phyloP scores from a whole-genome alignment of 768 basidiomycete species.

The Serpula lacrymans region DNA sequence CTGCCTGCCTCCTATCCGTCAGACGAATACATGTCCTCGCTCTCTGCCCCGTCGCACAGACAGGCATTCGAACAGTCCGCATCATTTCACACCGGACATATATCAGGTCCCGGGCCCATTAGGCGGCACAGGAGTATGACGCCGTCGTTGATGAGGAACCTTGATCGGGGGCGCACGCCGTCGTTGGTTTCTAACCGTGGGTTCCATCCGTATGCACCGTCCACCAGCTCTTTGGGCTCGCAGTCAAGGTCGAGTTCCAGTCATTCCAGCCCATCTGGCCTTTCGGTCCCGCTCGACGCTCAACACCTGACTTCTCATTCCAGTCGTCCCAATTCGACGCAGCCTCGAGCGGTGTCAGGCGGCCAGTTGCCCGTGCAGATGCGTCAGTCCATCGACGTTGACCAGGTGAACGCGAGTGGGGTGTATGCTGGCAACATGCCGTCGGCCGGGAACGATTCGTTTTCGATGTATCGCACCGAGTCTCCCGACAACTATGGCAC shows the following conservation, averaged over 20 bases:
- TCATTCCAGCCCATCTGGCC: slow-evolving; percentile 27
- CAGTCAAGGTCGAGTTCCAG: slow-evolving; percentile 28
- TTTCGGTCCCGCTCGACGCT: slow-evolving; percentile 27
- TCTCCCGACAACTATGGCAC: slow-evolving; percentile 23
- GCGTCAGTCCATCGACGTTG: not conserved
- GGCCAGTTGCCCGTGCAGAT: slow-evolving; percentile 7
- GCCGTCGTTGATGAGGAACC: slow-evolving; percentile 55
- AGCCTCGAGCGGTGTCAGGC: slow-evolving; percentile 19
- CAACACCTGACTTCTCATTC: no score
- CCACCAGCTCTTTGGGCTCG: no score
- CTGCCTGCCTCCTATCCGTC: slow-evolving; percentile 33
- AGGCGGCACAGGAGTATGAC: slow-evolving; percentile 77
- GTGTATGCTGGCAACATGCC: slow-evolving; percentile 24
- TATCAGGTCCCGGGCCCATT: slow-evolving; percentile 49
- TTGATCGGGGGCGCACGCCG: slow-evolving; percentile 44
- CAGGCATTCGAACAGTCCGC: slow-evolving; percentile 57
- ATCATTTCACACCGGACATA: slow-evolving; percentile 20
- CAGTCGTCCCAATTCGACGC: slow-evolving; percentile 8
- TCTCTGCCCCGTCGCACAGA: slow-evolving; percentile 68
- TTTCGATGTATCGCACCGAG: slow-evolving; percentile 18
- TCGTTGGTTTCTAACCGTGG: slow-evolving; percentile 40
- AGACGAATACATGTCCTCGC: slow-evolving; percentile 39
- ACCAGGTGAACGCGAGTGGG: slow-evolving; percentile 13
- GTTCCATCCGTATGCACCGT: slow-evolving; percentile 55
- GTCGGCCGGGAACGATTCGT: slow-evolving; percentile 19